Percentiles rank a stretch among this genome's conserved stretches.
phyloP scores from a whole-genome alignment of 129 eudicot species.

The Sambucus nigra region DNA sequence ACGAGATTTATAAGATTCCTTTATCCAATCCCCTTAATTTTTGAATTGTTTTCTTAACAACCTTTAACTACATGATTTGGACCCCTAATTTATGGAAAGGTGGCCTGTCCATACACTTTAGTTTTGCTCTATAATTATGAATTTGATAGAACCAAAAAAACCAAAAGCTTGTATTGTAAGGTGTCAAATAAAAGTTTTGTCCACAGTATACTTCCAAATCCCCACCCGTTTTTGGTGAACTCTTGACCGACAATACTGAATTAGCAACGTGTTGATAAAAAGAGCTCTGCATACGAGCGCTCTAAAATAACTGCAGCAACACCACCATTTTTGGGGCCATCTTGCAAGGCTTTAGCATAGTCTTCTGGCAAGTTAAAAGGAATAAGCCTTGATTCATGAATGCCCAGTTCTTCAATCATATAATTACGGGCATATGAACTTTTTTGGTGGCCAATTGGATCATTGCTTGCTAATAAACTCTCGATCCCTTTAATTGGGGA shows the following conservation, averaged over 20 bases:
- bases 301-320: constrained; percentile 72
- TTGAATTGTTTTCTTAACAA: no score
- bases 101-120: no score
- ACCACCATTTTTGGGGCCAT: constrained; percentile 58
- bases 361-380: constrained; percentile 53
- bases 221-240: constrained; percentile 72
- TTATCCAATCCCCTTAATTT: no score
- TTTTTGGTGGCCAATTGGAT: constrained; percentile 59
- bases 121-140: no score
- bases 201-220: no score
- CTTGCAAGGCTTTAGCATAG: constrained; percentile 41
- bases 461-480: constrained; percentile 39
- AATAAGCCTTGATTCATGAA: constrained; percentile 38
- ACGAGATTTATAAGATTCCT: no score
- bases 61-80: no score
- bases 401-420: constrained; percentile 38
- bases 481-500: constrained; percentile 63
- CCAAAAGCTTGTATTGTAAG: not conserved
- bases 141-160: no score
- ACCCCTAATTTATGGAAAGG: no score
- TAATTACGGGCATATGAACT: constrained; percentile 53
- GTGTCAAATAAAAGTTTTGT: not conserved
- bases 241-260: constrained; percentile 70
- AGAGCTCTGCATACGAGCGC: constrained; percentile 60
- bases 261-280: constrained; percentile 59